Evolutionary conservation across 257 asterid genomes (phyloP), one percentile per base, ranked within the genome.

Genomic region (Capsicum rhomboideum): DNA sequence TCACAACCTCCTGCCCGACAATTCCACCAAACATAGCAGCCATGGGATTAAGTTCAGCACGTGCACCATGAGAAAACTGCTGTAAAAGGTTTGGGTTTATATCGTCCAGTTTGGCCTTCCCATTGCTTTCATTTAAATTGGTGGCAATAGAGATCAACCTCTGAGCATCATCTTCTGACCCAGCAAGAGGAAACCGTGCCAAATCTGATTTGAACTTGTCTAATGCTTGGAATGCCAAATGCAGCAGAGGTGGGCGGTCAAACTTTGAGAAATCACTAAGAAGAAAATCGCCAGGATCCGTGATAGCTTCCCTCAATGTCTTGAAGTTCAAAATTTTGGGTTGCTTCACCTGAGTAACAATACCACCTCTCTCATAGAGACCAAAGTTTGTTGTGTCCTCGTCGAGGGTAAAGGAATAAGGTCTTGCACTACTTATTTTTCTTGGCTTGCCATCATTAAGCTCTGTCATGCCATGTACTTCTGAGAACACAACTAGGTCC

Each of bases 21-120:
- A 95, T 90, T 85, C 99, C 99, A 83, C 99, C 99, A 86, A 94
- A 95, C 94, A 95, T 95, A 89, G 98, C 99, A 87, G 99, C 98
- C 98, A 95, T 93, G 71, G 99, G 98, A 85, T 94, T 95, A 83
- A 95, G 91, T 55, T 94, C 96, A 59, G 98, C 99, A 71, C 98
- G 93, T 40, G 98, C 93, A 83, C 99, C 99, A 89, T 89, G 93
- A 82, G 97, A 92, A 84, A 95, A 95, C 55, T 93, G 91, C 82
- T 86, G 89, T 82, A 95, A 85, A 85, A 95, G 96, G 83, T 91
- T 93, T 28, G 94, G 93, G 82, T 93, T 91, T 61, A 95, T 90
- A 85, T 90, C 97, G 20, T 89, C 94, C 88, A 95, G 85, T 74
- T 94, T 94, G 34, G 86, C 92, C 84, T 92, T 94, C 55, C 94